Percentiles rank a stretch among this genome's conserved stretches.
phyloP scores from a whole-genome alignment of 2,329 filamentous ascomycete genomes.

The Endothia cerciana region DNA sequence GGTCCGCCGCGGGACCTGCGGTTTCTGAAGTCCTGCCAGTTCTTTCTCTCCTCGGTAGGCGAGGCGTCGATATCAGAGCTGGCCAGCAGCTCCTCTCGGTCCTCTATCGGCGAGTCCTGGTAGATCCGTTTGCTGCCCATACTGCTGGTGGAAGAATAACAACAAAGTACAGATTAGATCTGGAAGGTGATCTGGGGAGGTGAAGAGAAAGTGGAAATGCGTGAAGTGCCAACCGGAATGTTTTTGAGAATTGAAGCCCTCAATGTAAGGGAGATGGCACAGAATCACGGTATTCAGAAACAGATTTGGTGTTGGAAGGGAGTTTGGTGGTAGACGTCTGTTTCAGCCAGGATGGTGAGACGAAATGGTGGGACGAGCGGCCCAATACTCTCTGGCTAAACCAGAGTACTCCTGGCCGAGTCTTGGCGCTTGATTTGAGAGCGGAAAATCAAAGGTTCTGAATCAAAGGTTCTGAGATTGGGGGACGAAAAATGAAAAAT shows the following conservation, averaged over 20 bases:
- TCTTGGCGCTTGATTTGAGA: too few species aligned
- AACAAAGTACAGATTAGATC: background rate
- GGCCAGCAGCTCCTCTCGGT: slow-evolving; percentile 36
- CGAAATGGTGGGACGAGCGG: slow-evolving; percentile 1
- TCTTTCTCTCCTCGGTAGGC: slow-evolving; percentile 36
- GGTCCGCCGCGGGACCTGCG: background rate
- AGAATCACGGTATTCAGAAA: background rate
- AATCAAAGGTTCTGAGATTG: too few species aligned
- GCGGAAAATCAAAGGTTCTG: too few species aligned
- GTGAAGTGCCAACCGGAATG: background rate
- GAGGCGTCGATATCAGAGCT: slow-evolving; percentile 39
- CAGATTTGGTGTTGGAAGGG: background rate
- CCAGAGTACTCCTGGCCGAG: too few species aligned
- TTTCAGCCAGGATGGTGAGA: slow-evolving; percentile 20
- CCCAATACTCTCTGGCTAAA: background rate
- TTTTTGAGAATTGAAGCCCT: background rate
- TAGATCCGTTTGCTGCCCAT: slow-evolving; percentile 25
- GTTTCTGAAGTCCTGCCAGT: slow-evolving; percentile 29
- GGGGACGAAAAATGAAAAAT: too few species aligned
- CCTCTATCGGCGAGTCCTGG: slow-evolving; percentile 34
- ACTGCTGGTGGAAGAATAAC: background rate
- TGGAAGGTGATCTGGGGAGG: too few species aligned
- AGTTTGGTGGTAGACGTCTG: background rate
- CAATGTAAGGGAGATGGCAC: background rate
- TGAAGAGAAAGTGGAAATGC: too few species aligned